Base-by-base conservation (phyloP, 106 monocot species). In the Hemerocallis citrina region DNA sequence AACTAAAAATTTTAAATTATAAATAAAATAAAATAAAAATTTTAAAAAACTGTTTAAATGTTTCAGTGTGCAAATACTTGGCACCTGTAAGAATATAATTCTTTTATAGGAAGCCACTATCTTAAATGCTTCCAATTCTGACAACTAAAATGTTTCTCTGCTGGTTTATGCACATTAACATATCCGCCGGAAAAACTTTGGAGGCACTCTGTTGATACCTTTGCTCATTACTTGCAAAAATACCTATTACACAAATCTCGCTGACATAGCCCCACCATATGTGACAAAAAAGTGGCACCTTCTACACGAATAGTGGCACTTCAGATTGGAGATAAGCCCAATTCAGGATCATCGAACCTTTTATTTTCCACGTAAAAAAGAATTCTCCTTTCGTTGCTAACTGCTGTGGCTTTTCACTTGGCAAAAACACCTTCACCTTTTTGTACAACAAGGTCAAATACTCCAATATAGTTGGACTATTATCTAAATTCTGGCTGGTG, bases 41-140 rank as follows among this genome's bases (percentile, higher is more conserved):
- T n/a, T n/a, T n/a, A n/a, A n/a, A n/a, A 4, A 63, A 45, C 5
- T 34, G 34, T 68, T 58, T 34, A 58, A 17, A 31, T 24, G 27
- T 68, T 45, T 31, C 47, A 56, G 16, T n/a, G 32, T 36, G 33
- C 57, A 65, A 73, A 61, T 11, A 24, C 10, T 68, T 36, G 27
- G 37, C 64, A 68, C 67, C 72, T 77, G 66, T 71, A 77, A 66
- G 15, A 34, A 72, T 55, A 37, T 64, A 46, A 62, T 39, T 40
- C 55, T 54, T 14, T 31, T 62, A 59, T 10, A 13, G 57, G 66
- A 48, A 61, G 56, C 39, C 39, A 35, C 42, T 48, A 57, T 65
- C 28, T 60, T 69, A 43, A 59, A 36, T 34, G 19, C 28, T 61
- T 52, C 55, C 30, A 52, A n/a, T n/a, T n/a, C n/a, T n/a, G n/a